These are phyloP conservation scores for Zasmidium angulare DNA, from an alignment of 2,329 filamentous ascomycete species.

Conservation along the genomic window DNA sequence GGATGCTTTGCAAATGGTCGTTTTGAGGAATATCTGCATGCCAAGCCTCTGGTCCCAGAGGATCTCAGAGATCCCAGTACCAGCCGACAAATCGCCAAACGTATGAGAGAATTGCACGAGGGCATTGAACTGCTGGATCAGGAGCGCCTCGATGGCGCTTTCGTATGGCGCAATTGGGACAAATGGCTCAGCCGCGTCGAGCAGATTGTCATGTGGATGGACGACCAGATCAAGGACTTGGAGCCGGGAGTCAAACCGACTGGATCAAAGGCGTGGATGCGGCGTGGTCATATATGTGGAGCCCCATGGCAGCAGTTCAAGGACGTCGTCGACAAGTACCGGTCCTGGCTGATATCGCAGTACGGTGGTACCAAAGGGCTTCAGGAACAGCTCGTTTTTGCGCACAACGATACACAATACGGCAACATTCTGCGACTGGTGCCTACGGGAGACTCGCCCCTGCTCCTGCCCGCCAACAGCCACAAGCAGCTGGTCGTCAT, in stretches of 20 bases:
- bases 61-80: conserved; percentile 80
- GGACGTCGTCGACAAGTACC: conserved; percentile 72
- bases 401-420: conserved; percentile 99
- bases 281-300: conserved; percentile 77
- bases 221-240: conserved; percentile 57
- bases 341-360: conserved; percentile 67
- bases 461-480: conserved; percentile 84
- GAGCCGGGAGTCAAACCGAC: conserved; percentile 43
- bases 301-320: conserved; percentile 79
- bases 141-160: conserved; percentile 76
- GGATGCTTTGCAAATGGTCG: conserved; percentile 93
- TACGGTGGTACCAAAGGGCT: conserved; percentile 69
- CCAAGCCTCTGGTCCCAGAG: conserved; percentile 71
- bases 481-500: conserved; percentile 97
- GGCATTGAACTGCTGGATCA: conserved; percentile 81
- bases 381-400: conserved; percentile 78
- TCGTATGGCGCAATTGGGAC: conserved; percentile 92
- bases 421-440: conserved; percentile 88
- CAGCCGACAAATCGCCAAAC: conserved; percentile 90
- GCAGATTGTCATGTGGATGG: conserved; percentile 59
- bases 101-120: conserved; percentile 93
- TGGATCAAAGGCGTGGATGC: conserved; percentile 60
- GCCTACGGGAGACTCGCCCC: conserved; percentile 70
- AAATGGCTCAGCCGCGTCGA: conserved; percentile 75
- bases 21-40: conserved; percentile 92